phyloP scores from a whole-genome alignment of 352 stramenopile species.

The Phytophthora sp. region DNA sequence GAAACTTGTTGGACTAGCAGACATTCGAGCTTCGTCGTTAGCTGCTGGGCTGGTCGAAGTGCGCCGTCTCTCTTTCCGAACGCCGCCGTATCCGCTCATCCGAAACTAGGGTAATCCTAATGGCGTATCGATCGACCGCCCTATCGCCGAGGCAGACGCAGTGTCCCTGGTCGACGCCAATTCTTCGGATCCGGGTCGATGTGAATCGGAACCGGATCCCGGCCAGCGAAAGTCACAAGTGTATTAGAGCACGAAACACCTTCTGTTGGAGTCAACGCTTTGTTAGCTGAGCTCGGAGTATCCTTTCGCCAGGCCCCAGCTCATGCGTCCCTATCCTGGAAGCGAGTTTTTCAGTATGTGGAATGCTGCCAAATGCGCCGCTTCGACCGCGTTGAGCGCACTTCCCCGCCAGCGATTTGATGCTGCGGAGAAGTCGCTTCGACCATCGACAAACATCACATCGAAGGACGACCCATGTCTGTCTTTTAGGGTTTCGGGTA shows the following conservation, averaged over 20 bases:
- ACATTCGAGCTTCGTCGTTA: conserved; percentile 27
- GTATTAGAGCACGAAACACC: conserved; percentile 15
- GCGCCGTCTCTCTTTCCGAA: conserved; percentile 34
- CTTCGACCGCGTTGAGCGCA: neutral
- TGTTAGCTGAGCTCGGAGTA: conserved; percentile 19
- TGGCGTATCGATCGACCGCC: no score
- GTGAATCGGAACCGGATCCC: conserved; percentile 26
- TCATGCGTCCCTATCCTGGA: conserved; percentile 12
- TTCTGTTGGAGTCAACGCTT: conserved; percentile 25
- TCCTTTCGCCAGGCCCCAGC: conserved; percentile 8
- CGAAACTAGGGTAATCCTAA: no score
- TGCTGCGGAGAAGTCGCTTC: neutral
- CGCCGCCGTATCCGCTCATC: conserved; percentile 22
- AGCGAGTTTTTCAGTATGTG: conserved; percentile 15
- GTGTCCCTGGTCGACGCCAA: conserved; percentile 12
- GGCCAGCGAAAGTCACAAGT: no score
- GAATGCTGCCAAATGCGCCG: conserved; percentile 16
- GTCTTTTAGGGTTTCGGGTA: no score
- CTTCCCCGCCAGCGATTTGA: neutral
- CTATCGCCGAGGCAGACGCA: conserved; percentile 8
- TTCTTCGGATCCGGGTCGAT: conserved; percentile 23
- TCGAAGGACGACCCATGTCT: no score
- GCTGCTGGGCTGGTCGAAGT: conserved; percentile 12
- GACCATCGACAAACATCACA: no score
- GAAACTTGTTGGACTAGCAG: conserved; percentile 13